phyloP scores from a whole-genome alignment of 257 asterid genomes.

The Ophiorrhiza pumila region DNA sequence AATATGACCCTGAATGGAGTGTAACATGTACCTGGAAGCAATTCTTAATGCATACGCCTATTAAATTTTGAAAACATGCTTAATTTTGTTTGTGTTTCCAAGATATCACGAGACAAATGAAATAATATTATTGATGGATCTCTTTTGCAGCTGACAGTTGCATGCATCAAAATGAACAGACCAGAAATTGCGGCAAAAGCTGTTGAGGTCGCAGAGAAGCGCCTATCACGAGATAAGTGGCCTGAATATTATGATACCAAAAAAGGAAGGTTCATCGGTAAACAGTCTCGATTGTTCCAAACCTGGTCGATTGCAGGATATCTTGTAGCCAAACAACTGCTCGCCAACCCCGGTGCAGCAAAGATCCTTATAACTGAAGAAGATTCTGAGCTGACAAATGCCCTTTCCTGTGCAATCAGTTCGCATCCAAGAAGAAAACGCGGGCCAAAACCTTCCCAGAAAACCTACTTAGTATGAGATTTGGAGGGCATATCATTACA shows the following conservation, averaged over 20 bases:
- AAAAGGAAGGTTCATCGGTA: constrained; percentile 60
- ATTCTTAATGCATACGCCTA: background rate
- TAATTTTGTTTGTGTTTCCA: background rate
- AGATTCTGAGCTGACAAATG: constrained; percentile 59
- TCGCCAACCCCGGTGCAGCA: constrained; percentile 50
- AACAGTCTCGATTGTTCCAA: constrained; percentile 58
- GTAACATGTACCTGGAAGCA: background rate
- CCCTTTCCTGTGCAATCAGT: constrained; percentile 63
- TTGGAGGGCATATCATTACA: background rate
- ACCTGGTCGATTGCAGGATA: constrained; percentile 81
- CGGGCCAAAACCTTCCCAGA: constrained; percentile 48
- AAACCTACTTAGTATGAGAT: constrained; percentile 46
- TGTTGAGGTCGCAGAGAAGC: constrained; percentile 57
- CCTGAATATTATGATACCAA: constrained; percentile 75
- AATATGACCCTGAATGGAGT: background rate
- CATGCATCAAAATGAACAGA: constrained; percentile 66
- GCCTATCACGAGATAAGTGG: constrained; percentile 59
- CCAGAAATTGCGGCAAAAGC: constrained; percentile 73
- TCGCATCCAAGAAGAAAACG: constrained; percentile 59
- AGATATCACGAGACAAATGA: background rate
- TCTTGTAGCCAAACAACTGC: constrained; percentile 59
- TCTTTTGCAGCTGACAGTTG: constrained; percentile 60
- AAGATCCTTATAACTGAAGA: constrained; percentile 52
- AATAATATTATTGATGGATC: background rate
- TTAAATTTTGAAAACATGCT: background rate